Conservation (phyloP, 345 rosid genomes). For the Leavenworthia alabamica region DNA sequence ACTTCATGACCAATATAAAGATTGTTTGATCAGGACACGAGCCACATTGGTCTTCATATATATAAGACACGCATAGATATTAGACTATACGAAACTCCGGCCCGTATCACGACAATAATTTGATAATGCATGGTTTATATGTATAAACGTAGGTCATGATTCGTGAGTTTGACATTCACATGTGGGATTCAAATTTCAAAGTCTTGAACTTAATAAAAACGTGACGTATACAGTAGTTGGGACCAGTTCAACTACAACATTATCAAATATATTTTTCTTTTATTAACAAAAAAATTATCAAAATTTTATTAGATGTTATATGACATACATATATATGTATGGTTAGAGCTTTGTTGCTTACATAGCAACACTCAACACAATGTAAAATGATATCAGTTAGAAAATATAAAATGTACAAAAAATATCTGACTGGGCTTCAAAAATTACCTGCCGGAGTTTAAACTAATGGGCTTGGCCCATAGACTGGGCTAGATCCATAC, state of each 20-base stretch:
- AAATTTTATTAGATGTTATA: not conserved
- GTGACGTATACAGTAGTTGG: constrained; percentile 17
- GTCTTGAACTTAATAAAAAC: constrained; percentile 10
- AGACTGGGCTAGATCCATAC: not conserved
- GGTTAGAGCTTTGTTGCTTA: not conserved
- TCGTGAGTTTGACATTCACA: constrained; percentile 15
- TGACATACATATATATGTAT: not conserved
- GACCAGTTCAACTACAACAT: constrained; percentile 8
- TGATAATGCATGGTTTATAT: constrained; percentile 8
- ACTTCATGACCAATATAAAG: not conserved
- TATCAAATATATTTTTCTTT: not conserved
- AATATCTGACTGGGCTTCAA: not conserved
- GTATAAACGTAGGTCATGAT: constrained; percentile 1
- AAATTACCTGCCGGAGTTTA: not conserved
- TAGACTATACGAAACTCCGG: not conserved
- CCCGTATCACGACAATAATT: constrained; percentile 4
- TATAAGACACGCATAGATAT: not conserved
- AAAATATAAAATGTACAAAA: too few relatives aligned
- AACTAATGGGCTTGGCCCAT: not conserved
- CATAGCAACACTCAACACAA: not conserved
- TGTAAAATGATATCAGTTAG: too few relatives aligned
- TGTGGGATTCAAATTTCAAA: constrained; percentile 20
- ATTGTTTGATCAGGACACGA: constrained; percentile 9
- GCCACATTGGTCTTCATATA: constrained; percentile 12
- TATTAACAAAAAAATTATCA: not conserved